These are phyloP conservation scores for Nemania abortiva DNA, from an alignment of 2,329 filamentous ascomycete species.

Conservation along the genomic window DNA sequence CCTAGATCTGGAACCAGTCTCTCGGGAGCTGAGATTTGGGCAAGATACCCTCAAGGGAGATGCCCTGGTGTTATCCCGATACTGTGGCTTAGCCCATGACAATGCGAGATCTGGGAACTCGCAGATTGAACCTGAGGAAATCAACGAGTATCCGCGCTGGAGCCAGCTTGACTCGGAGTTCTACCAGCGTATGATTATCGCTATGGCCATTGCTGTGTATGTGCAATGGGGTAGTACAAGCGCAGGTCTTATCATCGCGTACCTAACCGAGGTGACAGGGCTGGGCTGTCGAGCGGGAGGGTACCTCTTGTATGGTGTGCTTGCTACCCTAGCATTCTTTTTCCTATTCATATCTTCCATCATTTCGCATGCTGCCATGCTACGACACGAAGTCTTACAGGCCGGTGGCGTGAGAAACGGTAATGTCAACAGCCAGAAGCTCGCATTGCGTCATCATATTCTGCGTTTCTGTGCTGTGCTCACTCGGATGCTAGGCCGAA, in stretches of 20 bases:
- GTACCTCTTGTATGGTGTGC: constrained; percentile 37
- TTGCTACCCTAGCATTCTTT: constrained; percentile 30
- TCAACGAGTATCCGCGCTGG: constrained; percentile 35
- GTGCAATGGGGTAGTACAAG: constrained; percentile 41
- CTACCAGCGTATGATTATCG: constrained; percentile 34
- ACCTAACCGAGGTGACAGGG: constrained; percentile 38
- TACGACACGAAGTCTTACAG: constrained; percentile 29
- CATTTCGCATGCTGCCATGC: constrained; percentile 39
- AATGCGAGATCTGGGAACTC: neutral
- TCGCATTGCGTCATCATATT: constrained; percentile 3
- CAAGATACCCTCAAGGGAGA: constrained; percentile 31
- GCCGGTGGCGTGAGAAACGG: neutral
- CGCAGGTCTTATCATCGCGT: constrained; percentile 37
- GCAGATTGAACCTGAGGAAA: constrained; percentile 23
- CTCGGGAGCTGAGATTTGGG: constrained; percentile 23
- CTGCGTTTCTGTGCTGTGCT: constrained; percentile 33
- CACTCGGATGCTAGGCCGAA: constrained; percentile 33
- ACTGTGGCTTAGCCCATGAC: constrained; percentile 31
- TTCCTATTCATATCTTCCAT: constrained; percentile 37
- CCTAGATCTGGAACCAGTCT: constrained; percentile 16
- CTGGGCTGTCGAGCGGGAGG: constrained; percentile 41
- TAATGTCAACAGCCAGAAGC: neutral
- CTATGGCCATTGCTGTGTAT: constrained; percentile 24
- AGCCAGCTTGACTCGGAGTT: constrained; percentile 36
- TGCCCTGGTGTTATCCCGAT: constrained; percentile 23